Conservation (phyloP, 2,329 filamentous ascomycete species). For the Calonectria pseudoreteaudii region DNA sequence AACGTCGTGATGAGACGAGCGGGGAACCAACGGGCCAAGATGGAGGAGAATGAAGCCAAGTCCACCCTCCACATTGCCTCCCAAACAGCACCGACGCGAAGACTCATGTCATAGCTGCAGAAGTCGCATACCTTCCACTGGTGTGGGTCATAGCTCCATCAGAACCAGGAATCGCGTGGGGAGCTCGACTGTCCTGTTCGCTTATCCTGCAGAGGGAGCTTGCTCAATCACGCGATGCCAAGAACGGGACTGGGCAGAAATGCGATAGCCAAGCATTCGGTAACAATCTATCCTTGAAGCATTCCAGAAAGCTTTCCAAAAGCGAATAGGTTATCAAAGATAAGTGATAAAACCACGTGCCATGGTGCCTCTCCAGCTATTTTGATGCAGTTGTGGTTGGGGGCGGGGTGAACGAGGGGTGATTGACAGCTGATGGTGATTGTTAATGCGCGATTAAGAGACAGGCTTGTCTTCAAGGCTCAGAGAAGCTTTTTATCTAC, state of each 20-base stretch:
- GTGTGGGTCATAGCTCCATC: not conserved
- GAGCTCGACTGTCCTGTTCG: too few relatives aligned
- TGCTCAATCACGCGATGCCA: too few relatives aligned
- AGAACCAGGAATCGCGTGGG: not conserved
- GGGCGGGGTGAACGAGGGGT: not conserved
- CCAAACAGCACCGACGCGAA: not conserved
- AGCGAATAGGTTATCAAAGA: not conserved
- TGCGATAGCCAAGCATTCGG: not conserved
- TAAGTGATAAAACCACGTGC: not conserved
- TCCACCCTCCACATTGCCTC: not conserved
- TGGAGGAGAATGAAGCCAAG: not conserved
- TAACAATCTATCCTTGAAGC: too few relatives aligned
- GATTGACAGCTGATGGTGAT: not conserved
- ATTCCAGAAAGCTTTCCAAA: not conserved
- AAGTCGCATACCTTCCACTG: not conserved
- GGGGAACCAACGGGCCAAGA: not conserved
- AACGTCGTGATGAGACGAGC: not conserved
- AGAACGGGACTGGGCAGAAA: not conserved
- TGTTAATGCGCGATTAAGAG: not conserved
- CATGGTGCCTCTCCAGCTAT: not conserved
- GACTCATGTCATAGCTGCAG: not conserved
- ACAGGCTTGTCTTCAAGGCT: not conserved
- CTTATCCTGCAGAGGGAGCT: too few relatives aligned
- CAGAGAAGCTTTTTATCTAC: not conserved
- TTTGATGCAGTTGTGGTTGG: not conserved